Evolutionary conservation across 176 grass and related monocot genomes (phyloP).

Genomic region (Musa acuminata): DNA sequence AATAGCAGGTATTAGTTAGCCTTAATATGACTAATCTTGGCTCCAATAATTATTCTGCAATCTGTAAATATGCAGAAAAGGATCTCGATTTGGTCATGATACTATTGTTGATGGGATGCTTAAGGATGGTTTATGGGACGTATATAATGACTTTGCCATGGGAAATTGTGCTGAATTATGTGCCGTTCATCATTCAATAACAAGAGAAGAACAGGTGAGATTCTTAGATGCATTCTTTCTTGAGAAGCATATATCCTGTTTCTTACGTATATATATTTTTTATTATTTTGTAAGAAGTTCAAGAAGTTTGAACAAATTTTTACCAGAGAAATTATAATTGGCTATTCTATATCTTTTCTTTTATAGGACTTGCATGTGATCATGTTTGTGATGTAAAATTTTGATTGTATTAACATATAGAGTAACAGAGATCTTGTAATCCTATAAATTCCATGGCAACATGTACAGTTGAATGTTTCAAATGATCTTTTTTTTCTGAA

Average conservation of each 20-base stretch:
- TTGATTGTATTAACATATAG: background rate
- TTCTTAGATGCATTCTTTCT: background rate
- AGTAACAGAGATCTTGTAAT: background rate
- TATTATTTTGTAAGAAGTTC: background rate
- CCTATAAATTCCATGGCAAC: background rate
- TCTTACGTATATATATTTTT: background rate
- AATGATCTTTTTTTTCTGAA: background rate
- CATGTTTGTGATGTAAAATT: background rate
- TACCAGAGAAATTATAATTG: background rate
- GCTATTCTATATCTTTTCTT: background rate
- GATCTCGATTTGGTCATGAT: slow-evolving; percentile 78
- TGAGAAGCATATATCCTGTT: background rate
- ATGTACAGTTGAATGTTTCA: background rate
- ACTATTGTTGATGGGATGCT: slow-evolving; percentile 80
- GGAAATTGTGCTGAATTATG: slow-evolving; percentile 92
- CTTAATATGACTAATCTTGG: background rate
- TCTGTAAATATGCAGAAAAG: slow-evolving; percentile 40
- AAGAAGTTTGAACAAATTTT: background rate
- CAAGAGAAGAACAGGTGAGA: slow-evolving; percentile 71
- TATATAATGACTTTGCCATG: slow-evolving; percentile 80
- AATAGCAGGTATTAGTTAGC: background rate
- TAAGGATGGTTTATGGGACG: slow-evolving; percentile 93
- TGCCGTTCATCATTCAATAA: slow-evolving; percentile 45
- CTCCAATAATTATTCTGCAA: background rate
- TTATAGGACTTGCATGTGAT: background rate